Percentiles rank a stretch among this genome's conserved stretches.
phyloP scores from a whole-genome alignment of 2,329 filamentous ascomycete genomes.

The Fusarium decemcellulare region DNA sequence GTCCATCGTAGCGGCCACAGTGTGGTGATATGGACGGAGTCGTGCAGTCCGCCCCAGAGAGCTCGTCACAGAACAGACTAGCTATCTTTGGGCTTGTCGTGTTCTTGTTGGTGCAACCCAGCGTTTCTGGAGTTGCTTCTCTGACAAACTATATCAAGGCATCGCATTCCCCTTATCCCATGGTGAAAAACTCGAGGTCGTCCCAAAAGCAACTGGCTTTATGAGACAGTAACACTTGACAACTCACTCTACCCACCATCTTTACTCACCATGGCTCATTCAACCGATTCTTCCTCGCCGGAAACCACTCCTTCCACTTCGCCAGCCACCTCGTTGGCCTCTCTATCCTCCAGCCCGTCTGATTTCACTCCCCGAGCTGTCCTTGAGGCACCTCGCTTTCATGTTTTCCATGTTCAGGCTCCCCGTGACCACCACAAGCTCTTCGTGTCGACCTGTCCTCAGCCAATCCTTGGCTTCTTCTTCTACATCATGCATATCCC shows the following conservation, averaged over 20 bases:
- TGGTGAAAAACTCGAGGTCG: neutral
- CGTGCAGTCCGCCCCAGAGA: conserved; percentile 1
- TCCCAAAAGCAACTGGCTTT: neutral
- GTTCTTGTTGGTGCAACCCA: conserved; percentile 1
- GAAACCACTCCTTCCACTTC: neutral
- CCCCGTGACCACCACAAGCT: conserved; percentile 35
- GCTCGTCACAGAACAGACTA: neutral
- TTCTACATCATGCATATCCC: conserved; percentile 13
- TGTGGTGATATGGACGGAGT: conserved; percentile 8
- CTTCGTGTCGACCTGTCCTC: conserved; percentile 28
- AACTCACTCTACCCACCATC: neutral
- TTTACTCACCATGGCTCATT: conserved; percentile 12
- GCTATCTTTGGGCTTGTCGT: conserved; percentile 11
- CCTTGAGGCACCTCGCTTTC: conserved; percentile 17
- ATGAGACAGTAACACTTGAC: neutral
- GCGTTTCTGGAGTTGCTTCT: neutral
- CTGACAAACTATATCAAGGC: conserved; percentile 17
- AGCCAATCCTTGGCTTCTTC: conserved; percentile 25
- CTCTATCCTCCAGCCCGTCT: conserved; percentile 7
- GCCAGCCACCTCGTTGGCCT: conserved; percentile 7
- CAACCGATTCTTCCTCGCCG: neutral
- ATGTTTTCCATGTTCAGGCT: conserved; percentile 40
- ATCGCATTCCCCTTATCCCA: neutral
- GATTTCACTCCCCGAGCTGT: neutral
- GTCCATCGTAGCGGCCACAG: neutral